Evolutionary conservation across 78 protist genomes (phyloP).

Genomic region (Dictyostelium brefeldianum): DNA sequence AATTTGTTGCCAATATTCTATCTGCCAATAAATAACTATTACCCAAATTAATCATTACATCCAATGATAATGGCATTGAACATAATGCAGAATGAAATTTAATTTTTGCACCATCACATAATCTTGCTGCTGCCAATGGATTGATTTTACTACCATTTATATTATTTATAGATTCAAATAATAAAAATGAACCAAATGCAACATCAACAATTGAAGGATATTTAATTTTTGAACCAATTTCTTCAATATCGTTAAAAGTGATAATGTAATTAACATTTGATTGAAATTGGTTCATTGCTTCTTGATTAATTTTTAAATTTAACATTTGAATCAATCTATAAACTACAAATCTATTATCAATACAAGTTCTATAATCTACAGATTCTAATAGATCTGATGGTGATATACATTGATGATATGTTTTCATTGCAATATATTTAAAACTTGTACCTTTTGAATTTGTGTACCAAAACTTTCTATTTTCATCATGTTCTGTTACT

Average conservation of each 20-base stretch:
- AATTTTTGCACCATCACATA: slow-evolving; percentile 9
- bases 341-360: slow-evolving; percentile 9
- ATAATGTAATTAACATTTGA: slow-evolving; percentile 7
- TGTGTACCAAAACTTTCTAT: slow-evolving; percentile 20
- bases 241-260: slow-evolving; percentile 35
- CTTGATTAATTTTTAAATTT: slow-evolving; percentile 25
- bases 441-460: background rate
- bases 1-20: background rate
- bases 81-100: slow-evolving; percentile 24
- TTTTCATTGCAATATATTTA: slow-evolving; percentile 8
- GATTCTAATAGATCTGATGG: background rate
- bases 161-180: background rate
- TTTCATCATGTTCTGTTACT: background rate
- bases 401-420: slow-evolving; percentile 30
- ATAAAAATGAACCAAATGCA: slow-evolving; percentile 8
- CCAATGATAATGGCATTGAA: slow-evolving; percentile 37
- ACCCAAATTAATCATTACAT: background rate
- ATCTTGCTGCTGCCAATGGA: slow-evolving; percentile 1
- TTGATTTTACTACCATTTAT: background rate
- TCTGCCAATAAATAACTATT: background rate
- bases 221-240: slow-evolving; percentile 33
- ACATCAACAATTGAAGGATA: slow-evolving; percentile 26
- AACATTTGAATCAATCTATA: slow-evolving; percentile 27
- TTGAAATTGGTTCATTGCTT: slow-evolving; percentile 23
- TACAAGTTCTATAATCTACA: slow-evolving; percentile 1